Evolutionary conservation across 805 yeast species (phyloP).

Genomic region (Debaryomyces tyrocola): DNA sequence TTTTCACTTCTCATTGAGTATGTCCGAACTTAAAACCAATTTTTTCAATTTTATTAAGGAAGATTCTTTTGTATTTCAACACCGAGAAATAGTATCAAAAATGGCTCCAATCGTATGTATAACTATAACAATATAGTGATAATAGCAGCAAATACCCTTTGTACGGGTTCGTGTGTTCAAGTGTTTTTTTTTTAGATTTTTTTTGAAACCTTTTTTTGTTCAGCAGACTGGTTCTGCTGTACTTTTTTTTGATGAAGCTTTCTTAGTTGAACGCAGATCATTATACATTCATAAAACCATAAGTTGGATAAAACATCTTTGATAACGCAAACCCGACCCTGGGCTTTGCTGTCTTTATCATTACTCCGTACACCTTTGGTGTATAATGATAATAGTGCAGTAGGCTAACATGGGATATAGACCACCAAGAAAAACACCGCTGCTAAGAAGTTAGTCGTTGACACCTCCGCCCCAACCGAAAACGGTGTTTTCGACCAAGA

Average conservation of each 20-base stretch:
- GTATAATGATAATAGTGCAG: slow-evolving; percentile 51
- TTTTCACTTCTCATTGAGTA: neutral
- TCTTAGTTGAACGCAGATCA: slow-evolving; percentile 12
- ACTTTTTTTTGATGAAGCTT: neutral
- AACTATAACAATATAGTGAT: slow-evolving; percentile 8
- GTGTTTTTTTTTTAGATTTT: slow-evolving; percentile 4
- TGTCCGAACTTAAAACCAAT: too few relatives aligned
- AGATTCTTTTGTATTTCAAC: neutral
- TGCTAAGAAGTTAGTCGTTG: slow-evolving; percentile 90
- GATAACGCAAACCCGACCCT: slow-evolving; percentile 38
- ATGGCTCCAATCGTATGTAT: slow-evolving; percentile 94
- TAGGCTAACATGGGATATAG: slow-evolving; percentile 71
- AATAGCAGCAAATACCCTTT: slow-evolving; percentile 36
- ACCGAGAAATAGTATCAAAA: slow-evolving; percentile 17
- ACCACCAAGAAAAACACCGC: slow-evolving; percentile 69
- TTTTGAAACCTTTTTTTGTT: neutral
- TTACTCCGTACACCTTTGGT: slow-evolving; percentile 11
- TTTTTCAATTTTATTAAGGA: neutral
- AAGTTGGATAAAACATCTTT: neutral
- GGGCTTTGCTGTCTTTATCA: slow-evolving; percentile 50
- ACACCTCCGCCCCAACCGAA: slow-evolving; percentile 95
- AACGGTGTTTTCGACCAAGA: slow-evolving; percentile 97
- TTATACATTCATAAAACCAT: slow-evolving; percentile 9
- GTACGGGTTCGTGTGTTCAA: slow-evolving; percentile 27
- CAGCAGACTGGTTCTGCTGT: neutral